These are phyloP conservation scores for Xylariaceae sp. DNA, from an alignment of 2,329 filamentous ascomycete species.

Conservation along the genomic window DNA sequence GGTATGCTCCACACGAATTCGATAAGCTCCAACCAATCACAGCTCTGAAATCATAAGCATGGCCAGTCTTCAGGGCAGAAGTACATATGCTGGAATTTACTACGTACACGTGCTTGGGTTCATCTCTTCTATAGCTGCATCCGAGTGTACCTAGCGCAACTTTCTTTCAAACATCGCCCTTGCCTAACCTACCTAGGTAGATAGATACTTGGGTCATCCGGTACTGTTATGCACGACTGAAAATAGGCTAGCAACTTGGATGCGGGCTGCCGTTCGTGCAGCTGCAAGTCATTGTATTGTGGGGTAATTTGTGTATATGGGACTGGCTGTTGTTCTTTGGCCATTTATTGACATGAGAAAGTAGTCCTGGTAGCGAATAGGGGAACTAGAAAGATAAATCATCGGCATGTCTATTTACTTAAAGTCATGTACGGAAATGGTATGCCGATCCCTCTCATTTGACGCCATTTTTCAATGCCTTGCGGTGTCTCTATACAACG, in stretches of 20 bases:
- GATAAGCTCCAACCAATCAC: slow-evolving; percentile 28
- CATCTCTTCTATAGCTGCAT: not conserved
- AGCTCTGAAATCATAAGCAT: slow-evolving; percentile 13
- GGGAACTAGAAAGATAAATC: not conserved
- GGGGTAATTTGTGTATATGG: slow-evolving; percentile 7
- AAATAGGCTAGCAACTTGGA: not conserved
- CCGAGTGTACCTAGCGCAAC: not conserved
- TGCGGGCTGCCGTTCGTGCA: not conserved
- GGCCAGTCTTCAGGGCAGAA: not conserved
- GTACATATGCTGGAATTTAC: not conserved
- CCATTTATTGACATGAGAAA: not conserved
- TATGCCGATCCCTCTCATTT: slow-evolving; percentile 1
- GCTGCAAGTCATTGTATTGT: slow-evolving; percentile 24
- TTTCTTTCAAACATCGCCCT: too few relatives aligned
- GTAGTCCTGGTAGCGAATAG: not conserved
- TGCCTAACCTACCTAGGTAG: too few relatives aligned
- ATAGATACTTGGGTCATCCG: not conserved
- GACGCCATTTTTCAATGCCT: slow-evolving; percentile 17
- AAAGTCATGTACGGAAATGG: slow-evolving; percentile 1
- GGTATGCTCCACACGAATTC: not conserved
- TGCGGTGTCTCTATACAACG: slow-evolving; percentile 14
- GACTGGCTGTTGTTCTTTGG: slow-evolving; percentile 3
- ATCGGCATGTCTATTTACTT: slow-evolving; percentile 3
- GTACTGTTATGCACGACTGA: too few relatives aligned
- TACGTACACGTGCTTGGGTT: too few relatives aligned